phyloP scores from a whole-genome alignment of 2,329 filamentous ascomycete genomes.

The Colletotrichum caudatum region DNA sequence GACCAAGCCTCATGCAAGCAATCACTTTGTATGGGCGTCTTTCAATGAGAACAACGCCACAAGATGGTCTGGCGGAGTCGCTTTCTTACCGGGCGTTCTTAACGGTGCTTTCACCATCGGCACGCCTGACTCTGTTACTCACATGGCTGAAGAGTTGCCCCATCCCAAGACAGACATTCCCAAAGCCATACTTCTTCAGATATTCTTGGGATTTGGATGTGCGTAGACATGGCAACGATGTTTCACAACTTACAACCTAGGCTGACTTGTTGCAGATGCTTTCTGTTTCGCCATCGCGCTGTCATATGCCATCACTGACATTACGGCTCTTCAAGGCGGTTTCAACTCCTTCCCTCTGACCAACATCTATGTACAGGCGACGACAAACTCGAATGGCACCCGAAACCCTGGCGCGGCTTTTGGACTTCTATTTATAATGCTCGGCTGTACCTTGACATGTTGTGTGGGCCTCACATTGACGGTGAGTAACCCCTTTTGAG shows the following conservation, averaged over 20 bases:
- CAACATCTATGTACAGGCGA: constrained; percentile 71
- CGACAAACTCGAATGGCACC: constrained; percentile 56
- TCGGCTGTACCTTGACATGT: constrained; percentile 63
- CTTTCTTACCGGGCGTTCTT: constrained; percentile 73
- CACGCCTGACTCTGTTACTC: constrained; percentile 72
- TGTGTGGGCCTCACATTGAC: constrained; percentile 65
- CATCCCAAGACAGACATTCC: constrained; percentile 61
- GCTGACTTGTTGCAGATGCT: constrained; percentile 63
- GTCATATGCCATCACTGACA: constrained; percentile 67
- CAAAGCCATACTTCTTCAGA: constrained; percentile 62
- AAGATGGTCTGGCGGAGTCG: constrained; percentile 70
- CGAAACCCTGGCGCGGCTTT: constrained; percentile 65
- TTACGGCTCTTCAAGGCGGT: constrained; percentile 63
- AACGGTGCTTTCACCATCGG: constrained; percentile 76
- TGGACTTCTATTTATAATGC: constrained; percentile 68
- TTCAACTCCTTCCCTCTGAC: constrained; percentile 71
- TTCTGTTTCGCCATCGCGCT: constrained; percentile 64
- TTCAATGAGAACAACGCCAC: constrained; percentile 61
- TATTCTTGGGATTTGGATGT: constrained; percentile 58
- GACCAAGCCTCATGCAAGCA: constrained; percentile 63
- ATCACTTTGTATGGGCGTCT: constrained; percentile 65
- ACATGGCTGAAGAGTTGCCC: constrained; percentile 71
- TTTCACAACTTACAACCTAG: constrained; percentile 24
- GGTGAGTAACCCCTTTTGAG: constrained; percentile 26
- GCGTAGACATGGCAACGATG: constrained; percentile 55